Base-by-base conservation (phyloP, 192 early-diverging fungal species). In the Umbelopsis isabellina region DNA sequence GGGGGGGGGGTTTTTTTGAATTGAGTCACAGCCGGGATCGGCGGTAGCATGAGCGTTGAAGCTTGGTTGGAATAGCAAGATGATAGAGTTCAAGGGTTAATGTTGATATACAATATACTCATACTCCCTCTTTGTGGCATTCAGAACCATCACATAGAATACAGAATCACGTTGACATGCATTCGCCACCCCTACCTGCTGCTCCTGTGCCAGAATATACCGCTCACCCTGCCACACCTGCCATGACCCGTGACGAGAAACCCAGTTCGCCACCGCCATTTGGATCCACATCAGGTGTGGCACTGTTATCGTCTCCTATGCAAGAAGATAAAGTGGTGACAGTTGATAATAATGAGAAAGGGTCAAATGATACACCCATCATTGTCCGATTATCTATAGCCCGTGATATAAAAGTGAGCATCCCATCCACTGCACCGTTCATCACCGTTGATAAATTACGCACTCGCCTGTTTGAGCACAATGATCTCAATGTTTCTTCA, bases 231-330 rank as follows among this genome's bases (percentile, higher is more conserved):
- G 27, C 55, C 5, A 16, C 48, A 61, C 5, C 7, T 61, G 33
- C 33, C 0, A 16, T 61, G 23, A 33, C 55, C 23, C 55, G 55
- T 33, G 55, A 61, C 55, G 55, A 61, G 30, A 61, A 61, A 16
- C 5, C 55, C 21, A 61, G 15, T n/a, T 61, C 55, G 55, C 55
- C 55, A 61, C 55, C 55, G 27, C 55, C 55, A 16, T 61, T 61
- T 61, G 55, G 55, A 0, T 61, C 55, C 16, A 61, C 55, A 16
- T 61, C 55, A 61, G 55, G 55, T 61, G 55, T 61, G 33, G 55
- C 55, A 35, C 33, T 61, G 8, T 25, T 61, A 18, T 61, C 55
- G 13, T 61, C 55, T 15, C 55, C 55, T 35, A 61, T 61, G 16
- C 55, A 35, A 35, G 55, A 61, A 18, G 55, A 61, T 61, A 61